phyloP scores from a whole-genome alignment of 2,329 filamentous ascomycete species.

The Clonostachys sp. region DNA sequence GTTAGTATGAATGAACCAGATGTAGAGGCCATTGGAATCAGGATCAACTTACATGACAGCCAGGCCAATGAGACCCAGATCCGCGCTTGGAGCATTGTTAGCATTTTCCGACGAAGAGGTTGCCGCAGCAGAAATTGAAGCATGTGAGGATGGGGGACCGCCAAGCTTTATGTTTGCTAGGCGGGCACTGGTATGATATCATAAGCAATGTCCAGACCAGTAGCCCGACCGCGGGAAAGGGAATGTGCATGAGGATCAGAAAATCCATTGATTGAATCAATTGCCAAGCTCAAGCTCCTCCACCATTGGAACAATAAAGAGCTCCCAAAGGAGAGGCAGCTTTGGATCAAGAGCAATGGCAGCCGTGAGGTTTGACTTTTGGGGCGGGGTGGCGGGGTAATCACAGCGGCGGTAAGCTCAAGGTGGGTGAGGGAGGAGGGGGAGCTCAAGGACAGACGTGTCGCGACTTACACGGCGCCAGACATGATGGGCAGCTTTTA shows the following conservation, averaged over 20 bases:
- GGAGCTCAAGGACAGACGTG: slow-evolving; percentile 12
- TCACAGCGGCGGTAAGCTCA: slow-evolving; percentile 1
- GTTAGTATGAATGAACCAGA: slow-evolving; percentile 6
- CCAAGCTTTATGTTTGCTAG: slow-evolving; percentile 70
- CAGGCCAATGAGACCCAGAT: slow-evolving; percentile 90
- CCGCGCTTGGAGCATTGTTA: slow-evolving; percentile 63
- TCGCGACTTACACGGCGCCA: slow-evolving; percentile 60
- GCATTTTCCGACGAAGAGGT: slow-evolving; percentile 38
- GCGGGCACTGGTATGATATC: slow-evolving; percentile 56
- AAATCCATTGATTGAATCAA: no score
- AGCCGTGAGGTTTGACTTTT: slow-evolving; percentile 4
- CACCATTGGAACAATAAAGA: no score
- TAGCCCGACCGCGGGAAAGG: not conserved
- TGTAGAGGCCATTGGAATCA: slow-evolving; percentile 1
- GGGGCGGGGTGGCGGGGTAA: slow-evolving; percentile 35
- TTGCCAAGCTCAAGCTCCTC: no score
- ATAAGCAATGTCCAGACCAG: slow-evolving; percentile 28
- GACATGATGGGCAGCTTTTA: slow-evolving; percentile 45
- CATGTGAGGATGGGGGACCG: slow-evolving; percentile 36
- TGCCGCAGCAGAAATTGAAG: slow-evolving; percentile 19
- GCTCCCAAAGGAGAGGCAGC: no score
- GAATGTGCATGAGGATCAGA: not conserved
- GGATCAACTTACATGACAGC: slow-evolving; percentile 69
- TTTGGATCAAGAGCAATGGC: no score
- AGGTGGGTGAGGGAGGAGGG: slow-evolving; percentile 9